Conservation (phyloP, 192 early-diverging fungal genomes). For the Backusella australiensis region DNA sequence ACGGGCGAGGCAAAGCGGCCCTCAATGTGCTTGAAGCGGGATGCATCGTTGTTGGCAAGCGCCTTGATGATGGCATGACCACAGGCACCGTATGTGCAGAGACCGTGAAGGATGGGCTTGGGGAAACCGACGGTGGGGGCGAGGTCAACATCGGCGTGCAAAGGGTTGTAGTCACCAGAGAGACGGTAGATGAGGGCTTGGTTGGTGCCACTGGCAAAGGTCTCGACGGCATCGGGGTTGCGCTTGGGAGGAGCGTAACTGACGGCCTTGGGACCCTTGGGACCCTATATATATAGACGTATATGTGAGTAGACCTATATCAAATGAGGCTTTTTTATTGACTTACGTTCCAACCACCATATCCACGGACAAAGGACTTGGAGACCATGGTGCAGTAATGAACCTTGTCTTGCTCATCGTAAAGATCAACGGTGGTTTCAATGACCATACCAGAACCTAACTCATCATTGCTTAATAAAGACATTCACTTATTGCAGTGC, state of each 20-base stretch:
- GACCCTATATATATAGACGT: constrained; percentile 37
- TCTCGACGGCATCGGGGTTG: constrained; percentile 55
- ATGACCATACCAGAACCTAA: constrained; percentile 58
- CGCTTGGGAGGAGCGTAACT: constrained; percentile 54
- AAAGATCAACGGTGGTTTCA: constrained; percentile 49
- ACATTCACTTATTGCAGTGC: no score
- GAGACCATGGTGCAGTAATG: constrained; percentile 48
- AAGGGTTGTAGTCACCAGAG: constrained; percentile 76
- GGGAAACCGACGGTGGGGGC: constrained; percentile 67
- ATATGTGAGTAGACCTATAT: background rate
- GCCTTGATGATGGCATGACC: constrained; percentile 56
- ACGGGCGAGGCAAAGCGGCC: constrained; percentile 69
- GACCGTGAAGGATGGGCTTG: constrained; percentile 73
- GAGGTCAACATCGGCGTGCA: constrained; percentile 67
- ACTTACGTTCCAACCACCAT: constrained; percentile 65
- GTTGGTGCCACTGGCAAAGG: constrained; percentile 42
- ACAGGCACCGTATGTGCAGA: constrained; percentile 59
- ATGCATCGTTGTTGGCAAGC: constrained; percentile 51
- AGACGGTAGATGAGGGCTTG: constrained; percentile 72
- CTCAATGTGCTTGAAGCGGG: constrained; percentile 59
- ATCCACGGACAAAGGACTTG: constrained; percentile 65
- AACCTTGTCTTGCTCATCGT: constrained; percentile 40
- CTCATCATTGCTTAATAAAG: no score
- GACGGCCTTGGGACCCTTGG: constrained; percentile 61
- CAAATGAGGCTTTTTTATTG: background rate